Percentiles rank a stretch among this genome's conserved stretches.
phyloP scores from a whole-genome alignment of 1,139 yeast species.

The Sugiyamaella japonica region DNA sequence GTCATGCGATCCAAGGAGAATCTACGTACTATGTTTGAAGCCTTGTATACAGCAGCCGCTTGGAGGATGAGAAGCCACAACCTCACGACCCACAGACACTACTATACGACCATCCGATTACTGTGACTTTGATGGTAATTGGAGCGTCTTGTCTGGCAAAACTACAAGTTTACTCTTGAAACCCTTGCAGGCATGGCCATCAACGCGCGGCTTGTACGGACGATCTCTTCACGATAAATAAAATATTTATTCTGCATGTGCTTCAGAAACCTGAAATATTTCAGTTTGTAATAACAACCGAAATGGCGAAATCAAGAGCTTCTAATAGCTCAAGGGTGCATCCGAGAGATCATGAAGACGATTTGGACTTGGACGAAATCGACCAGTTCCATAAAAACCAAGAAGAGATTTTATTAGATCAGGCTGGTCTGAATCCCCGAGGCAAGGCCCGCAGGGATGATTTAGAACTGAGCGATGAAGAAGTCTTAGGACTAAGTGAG shows the following conservation, averaged over 20 bases:
- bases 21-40: slow-evolving; percentile 28
- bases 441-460: slow-evolving; percentile 38
- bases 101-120: no score
- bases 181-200: background rate
- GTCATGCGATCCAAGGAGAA: background rate
- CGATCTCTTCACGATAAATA: slow-evolving; percentile 1
- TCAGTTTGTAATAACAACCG: background rate
- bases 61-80: slow-evolving; percentile 40
- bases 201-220: background rate
- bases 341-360: slow-evolving; percentile 20
- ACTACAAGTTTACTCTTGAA: no score
- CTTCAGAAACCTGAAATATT: background rate
- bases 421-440: slow-evolving; percentile 47
- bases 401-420: slow-evolving; percentile 60
- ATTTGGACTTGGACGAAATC: slow-evolving; percentile 59
- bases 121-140: no score
- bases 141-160: no score
- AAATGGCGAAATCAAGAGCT: slow-evolving; percentile 12
- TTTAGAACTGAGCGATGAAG: slow-evolving; percentile 53
- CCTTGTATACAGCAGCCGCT: slow-evolving; percentile 36
- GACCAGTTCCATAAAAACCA: slow-evolving; percentile 62
- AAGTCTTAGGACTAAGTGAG: slow-evolving; percentile 45
- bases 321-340: slow-evolving; percentile 3
- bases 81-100: no score
- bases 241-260: background rate